Conservation (phyloP, 371 early-diverging fungal species). For the Umbelopsis sp. region DNA sequence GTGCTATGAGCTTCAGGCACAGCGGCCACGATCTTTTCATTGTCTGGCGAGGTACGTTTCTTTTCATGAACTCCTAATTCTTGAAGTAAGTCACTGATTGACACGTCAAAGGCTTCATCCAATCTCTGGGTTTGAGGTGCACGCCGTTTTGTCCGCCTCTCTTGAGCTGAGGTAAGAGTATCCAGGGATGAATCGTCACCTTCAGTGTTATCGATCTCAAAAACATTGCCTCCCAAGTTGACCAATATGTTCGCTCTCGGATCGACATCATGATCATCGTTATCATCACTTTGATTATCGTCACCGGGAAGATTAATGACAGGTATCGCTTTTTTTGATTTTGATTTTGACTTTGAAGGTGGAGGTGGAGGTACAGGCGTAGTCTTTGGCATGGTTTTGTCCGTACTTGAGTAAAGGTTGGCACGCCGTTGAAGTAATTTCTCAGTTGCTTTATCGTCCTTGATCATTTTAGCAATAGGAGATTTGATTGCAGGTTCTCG, state of each 20-base stretch:
- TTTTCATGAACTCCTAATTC: slow-evolving; percentile 29
- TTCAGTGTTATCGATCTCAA: slow-evolving; percentile 48
- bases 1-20: background rate
- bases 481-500: slow-evolving; percentile 9
- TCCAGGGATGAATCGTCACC: slow-evolving; percentile 18
- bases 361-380: background rate
- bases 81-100: slow-evolving; percentile 28
- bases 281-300: slow-evolving; percentile 14
- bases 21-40: background rate
- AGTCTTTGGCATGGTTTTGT: background rate
- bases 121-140: background rate
- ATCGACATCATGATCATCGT: slow-evolving; percentile 40
- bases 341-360: too few relatives aligned
- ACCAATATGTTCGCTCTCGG: slow-evolving; percentile 56
- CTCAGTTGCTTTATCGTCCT: background rate
- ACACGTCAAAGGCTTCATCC: slow-evolving; percentile 26
- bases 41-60: background rate
- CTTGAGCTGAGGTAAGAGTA: slow-evolving; percentile 14
- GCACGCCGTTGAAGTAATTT: background rate
- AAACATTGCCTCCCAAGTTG: slow-evolving; percentile 56
- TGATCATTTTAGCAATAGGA: background rate
- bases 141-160: background rate
- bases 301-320: background rate
- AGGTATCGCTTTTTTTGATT: background rate
- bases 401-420: background rate